A percentile compares a stretch with the other conserved stretches of the same genome.
Conservation (phyloP, 306 rosid genomes). For the Nissolia schottii region DNA sequence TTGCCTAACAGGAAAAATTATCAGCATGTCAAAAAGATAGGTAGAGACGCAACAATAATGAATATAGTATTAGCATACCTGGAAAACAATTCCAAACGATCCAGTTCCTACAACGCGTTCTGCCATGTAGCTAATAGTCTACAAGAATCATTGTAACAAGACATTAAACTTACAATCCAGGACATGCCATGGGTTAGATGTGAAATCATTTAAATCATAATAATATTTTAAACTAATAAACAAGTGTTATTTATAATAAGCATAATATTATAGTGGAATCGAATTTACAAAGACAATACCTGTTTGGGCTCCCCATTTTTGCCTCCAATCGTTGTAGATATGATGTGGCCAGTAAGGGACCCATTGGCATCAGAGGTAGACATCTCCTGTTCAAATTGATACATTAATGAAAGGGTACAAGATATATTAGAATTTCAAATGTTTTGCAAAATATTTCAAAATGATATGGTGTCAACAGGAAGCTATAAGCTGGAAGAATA, state of each 20-base stretch:
- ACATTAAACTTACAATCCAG: constrained; percentile 28
- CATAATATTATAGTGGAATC: neutral
- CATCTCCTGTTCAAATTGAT: constrained; percentile 61
- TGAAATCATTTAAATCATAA: neutral
- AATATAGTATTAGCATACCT: constrained; percentile 45
- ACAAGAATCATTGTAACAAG: constrained; percentile 30
- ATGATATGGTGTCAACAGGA: neutral
- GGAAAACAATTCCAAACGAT: constrained; percentile 93
- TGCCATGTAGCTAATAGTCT: constrained; percentile 99
- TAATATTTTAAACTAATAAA: neutral
- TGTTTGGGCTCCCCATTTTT: constrained; percentile 96
- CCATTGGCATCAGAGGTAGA: constrained; percentile 73
- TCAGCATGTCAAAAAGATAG: neutral
- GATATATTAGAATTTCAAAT: neutral
- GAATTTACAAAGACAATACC: constrained; percentile 41
- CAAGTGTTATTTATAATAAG: neutral
- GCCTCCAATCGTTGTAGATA: constrained; percentile 92
- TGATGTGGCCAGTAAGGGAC: constrained; percentile 87
- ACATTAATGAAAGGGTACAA: neutral
- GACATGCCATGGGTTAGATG: neutral
- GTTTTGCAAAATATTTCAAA: neutral
- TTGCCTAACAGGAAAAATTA: constrained; percentile 50
- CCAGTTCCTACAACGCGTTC: constrained; percentile 92
- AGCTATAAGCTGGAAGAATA: neutral
- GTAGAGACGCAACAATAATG: neutral